Conservation (phyloP, 2,329 filamentous ascomycete genomes). For the Calonectria montana region DNA sequence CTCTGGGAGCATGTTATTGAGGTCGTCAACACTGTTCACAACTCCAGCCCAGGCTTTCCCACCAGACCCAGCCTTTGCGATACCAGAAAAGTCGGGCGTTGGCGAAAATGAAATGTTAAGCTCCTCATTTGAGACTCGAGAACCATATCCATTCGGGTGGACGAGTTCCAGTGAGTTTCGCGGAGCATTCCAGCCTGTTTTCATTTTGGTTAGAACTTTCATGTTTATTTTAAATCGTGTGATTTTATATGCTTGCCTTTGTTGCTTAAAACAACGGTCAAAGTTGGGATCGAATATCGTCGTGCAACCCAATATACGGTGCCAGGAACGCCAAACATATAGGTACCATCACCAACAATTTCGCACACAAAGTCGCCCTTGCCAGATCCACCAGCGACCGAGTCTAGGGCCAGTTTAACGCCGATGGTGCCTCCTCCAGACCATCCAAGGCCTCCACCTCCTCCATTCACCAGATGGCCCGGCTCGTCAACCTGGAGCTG, state of each 20-base stretch:
- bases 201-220: not conserved
- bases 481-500: slow-evolving; percentile 75
- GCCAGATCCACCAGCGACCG: slow-evolving; percentile 45
- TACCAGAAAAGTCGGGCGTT: slow-evolving; percentile 66
- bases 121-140: slow-evolving; percentile 65
- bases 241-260: slow-evolving; percentile 39
- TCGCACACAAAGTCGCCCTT: slow-evolving; percentile 57
- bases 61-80: slow-evolving; percentile 67
- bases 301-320: slow-evolving; percentile 62
- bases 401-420: slow-evolving; percentile 73
- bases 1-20: not conserved
- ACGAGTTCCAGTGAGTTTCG: slow-evolving; percentile 65
- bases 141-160: slow-evolving; percentile 65
- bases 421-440: slow-evolving; percentile 78
- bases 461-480: slow-evolving; percentile 81
- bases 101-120: slow-evolving; percentile 71
- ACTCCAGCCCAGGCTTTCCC: slow-evolving; percentile 43
- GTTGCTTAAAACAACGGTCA: slow-evolving; percentile 65
- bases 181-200: slow-evolving; percentile 68
- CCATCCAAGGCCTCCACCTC: slow-evolving; percentile 82
- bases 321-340: slow-evolving; percentile 59
- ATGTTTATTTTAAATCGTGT: not conserved
- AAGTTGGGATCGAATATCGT: slow-evolving; percentile 58
- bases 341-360: slow-evolving; percentile 63
- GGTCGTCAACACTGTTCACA: not conserved